A percentile compares a stretch with the other conserved stretches of the same genome.
These are phyloP conservation scores for Primulina huaijiensis DNA, from an alignment of 257 asterid genomes.

Conservation along the genomic window DNA sequence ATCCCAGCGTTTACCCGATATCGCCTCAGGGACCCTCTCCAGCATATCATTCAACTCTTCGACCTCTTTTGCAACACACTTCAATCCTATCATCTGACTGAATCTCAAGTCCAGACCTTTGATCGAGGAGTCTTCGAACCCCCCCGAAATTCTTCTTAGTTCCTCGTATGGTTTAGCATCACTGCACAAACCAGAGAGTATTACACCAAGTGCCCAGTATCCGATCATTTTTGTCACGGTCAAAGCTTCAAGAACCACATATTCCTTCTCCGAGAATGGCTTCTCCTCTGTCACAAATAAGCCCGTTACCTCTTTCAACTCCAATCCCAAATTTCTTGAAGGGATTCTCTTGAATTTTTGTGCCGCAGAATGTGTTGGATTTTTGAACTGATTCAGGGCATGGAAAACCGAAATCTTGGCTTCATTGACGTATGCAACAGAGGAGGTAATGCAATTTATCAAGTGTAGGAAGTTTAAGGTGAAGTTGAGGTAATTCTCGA, in stretches of 20 bases:
- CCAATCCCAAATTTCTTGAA: conserved; percentile 22
- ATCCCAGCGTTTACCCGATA: conserved; percentile 3
- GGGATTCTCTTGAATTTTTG: conserved; percentile 27
- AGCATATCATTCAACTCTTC: conserved; percentile 41
- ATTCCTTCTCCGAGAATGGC: conserved; percentile 36
- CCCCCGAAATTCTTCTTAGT: conserved; percentile 28
- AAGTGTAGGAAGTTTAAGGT: conserved; percentile 40
- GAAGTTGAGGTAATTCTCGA: conserved; percentile 47
- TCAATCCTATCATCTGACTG: conserved; percentile 23
- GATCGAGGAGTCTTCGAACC: conserved; percentile 35
- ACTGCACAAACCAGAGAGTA: conserved; percentile 43
- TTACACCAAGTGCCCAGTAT: conserved; percentile 43
- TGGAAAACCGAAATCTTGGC: conserved; percentile 40
- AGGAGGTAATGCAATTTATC: conserved; percentile 48
- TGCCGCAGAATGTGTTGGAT: conserved; percentile 22
- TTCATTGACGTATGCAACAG: conserved; percentile 44
- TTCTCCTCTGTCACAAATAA: conserved; percentile 29
- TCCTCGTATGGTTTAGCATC: conserved; percentile 37
- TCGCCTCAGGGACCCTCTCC: conserved; percentile 15
- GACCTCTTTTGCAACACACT: conserved; percentile 43
- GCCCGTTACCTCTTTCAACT: conserved; percentile 23
- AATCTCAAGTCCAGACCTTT: conserved; percentile 37
- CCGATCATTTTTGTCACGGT: conserved; percentile 32
- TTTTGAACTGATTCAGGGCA: conserved; percentile 34
- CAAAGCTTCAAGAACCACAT: conserved; percentile 36